phyloP scores from a whole-genome alignment of 225 moss, liverwort and hornwort genomes.

The Physcomitrium patens region DNA sequence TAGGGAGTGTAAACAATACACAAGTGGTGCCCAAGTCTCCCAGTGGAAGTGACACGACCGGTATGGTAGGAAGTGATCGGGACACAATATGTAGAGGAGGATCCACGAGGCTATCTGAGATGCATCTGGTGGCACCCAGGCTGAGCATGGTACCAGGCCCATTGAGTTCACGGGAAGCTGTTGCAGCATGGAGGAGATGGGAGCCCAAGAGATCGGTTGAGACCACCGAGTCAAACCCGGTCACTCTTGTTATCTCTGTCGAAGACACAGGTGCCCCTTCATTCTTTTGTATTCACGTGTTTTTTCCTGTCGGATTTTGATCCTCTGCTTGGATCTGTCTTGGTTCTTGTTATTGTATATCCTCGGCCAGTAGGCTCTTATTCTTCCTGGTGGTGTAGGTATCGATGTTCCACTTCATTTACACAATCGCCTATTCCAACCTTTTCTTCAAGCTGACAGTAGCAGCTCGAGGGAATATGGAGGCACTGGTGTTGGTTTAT shows the following conservation, averaged over 20 bases:
- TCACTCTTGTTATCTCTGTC: slow-evolving; percentile 62
- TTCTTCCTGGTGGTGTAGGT: slow-evolving; percentile 36
- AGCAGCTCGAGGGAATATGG: slow-evolving; percentile 67
- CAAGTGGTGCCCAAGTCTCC: slow-evolving; percentile 37
- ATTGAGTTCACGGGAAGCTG: slow-evolving; percentile 54
- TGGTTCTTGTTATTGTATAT: background rate
- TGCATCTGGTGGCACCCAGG: slow-evolving; percentile 56
- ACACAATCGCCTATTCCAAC: slow-evolving; percentile 69
- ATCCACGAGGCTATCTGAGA: slow-evolving; percentile 23
- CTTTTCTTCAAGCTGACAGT: slow-evolving; percentile 73
- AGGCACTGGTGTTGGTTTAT: slow-evolving; percentile 85
- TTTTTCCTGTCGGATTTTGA: background rate
- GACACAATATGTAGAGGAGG: slow-evolving; percentile 32
- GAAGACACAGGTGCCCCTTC: slow-evolving; percentile 66
- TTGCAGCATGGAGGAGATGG: slow-evolving; percentile 69
- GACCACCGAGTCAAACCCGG: slow-evolving; percentile 3
- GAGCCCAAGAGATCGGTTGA: slow-evolving; percentile 22
- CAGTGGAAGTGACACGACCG: slow-evolving; percentile 37
- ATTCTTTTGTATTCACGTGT: background rate
- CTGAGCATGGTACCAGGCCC: slow-evolving; percentile 64
- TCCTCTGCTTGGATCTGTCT: background rate
- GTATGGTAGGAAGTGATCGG: slow-evolving; percentile 34
- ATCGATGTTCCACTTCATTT: slow-evolving; percentile 66
- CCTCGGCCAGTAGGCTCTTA: background rate
- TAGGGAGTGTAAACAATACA: slow-evolving; percentile 25